Conservation (phyloP, 345 rosid species). For the Crucihimalaya himalaica region DNA sequence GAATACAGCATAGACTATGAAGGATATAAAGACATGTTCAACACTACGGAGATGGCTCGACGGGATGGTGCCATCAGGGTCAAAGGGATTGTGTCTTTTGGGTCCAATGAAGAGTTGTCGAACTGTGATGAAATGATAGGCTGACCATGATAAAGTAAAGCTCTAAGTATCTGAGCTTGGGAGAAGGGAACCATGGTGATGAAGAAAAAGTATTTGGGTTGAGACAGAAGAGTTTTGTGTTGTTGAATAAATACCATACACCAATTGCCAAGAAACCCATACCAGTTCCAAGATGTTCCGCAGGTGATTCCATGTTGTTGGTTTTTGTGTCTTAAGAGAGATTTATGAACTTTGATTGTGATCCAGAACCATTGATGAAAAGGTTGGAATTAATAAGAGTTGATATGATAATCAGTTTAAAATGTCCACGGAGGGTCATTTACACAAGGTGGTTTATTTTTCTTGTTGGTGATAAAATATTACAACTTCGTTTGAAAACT, state of each 20-base stretch:
- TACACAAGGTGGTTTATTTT: neutral
- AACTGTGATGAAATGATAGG: conserved; percentile 47
- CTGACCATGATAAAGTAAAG: conserved; percentile 52
- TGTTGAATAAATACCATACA: conserved; percentile 71
- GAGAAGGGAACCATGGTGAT: conserved; percentile 60
- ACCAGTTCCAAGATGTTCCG: conserved; percentile 72
- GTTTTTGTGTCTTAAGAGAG: neutral
- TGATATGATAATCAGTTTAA: neutral
- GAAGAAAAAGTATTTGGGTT: conserved; percentile 56
- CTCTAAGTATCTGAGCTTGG: conserved; percentile 52
- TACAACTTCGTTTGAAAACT: neutral
- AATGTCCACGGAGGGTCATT: neutral
- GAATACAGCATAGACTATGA: conserved; percentile 53
- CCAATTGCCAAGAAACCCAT: conserved; percentile 57
- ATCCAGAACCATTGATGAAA: neutral
- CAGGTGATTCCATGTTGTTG: conserved; percentile 55
- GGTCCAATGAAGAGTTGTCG: conserved; percentile 74
- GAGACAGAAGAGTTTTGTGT: conserved; percentile 51
- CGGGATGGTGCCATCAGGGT: conserved; percentile 67
- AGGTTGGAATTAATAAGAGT: neutral
- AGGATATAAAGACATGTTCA: conserved; percentile 65
- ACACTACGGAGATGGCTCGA: conserved; percentile 67
- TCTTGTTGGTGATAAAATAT: neutral
- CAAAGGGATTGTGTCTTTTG: conserved; percentile 55
- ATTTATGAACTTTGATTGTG: neutral